Base-by-base conservation (phyloP, 164 flowering plant genomes). In the Berberis vulgaris region DNA sequence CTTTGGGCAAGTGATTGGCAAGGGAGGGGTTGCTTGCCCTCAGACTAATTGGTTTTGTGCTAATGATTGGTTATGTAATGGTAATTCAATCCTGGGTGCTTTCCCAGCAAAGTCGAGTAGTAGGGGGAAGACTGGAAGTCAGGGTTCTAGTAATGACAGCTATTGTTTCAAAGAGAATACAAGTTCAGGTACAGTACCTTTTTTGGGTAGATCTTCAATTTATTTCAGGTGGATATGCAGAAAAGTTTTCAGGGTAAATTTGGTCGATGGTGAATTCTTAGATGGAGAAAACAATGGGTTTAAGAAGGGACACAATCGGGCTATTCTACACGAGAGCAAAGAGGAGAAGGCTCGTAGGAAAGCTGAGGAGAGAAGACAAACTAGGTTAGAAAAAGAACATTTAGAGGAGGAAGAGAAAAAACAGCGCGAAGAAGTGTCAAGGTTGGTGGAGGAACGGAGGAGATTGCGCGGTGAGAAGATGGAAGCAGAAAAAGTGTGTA, bases 341-440 rank as follows among this genome's bases (percentile, higher is more conserved):
- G 86, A 78, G 43, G 97, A 90, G 73, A 90, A 87, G 71, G 97
- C 98, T 38, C 88, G 95, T 6, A 79, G 97, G 71, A 94, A 94
- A 78, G 97, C 98, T 67, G 98, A 94, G 72, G 98, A 94, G 80
- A 94, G 82, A 78, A 83, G 93, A 73, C 95, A 82, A 56, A 97
- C 98, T 75, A 87, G 97, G 79, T 63, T 90, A 74, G 97, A 88
- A 77, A 94, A 75, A 74, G 98, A 94, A 72, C 80, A 83, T 62
- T 68, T 83, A 73, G 98, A 94, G 79, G 95, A 88, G 76, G 98
- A 94, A 77, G 98, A 94, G 67, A 84, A 88, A 69, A 94, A 87
- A 74, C 98, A 90, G 63, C 80, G 97, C 72, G 97, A 94, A 76
- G 98, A 94, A 75, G 97, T 94, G 65, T 95, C 98, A 46, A 82